Evolutionary conservation across 2,329 filamentous ascomycete species (phyloP), one percentile per base, ranked within the genome.

Genomic region (Emericellopsis cladophorae): DNA sequence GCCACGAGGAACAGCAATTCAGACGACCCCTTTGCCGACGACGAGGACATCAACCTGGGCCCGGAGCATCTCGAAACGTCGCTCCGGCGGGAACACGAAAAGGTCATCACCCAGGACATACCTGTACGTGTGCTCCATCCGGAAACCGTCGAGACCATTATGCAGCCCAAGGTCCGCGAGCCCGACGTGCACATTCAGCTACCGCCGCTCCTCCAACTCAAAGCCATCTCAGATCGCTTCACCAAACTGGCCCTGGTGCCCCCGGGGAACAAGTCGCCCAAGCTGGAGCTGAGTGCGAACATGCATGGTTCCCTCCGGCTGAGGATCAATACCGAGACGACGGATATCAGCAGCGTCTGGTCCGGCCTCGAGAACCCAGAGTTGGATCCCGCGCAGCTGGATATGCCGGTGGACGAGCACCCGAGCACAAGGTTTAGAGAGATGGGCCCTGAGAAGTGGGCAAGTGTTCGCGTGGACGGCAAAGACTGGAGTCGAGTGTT

Each of bases 401-500:
- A 79, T 14, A 75, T 81, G 15, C 77, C 80, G 15, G 64, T 95
- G 7, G 79, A 76, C 41, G 80, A 90, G 44, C 85, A 94, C 57
- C 88, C 89, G 0, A 89, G 81, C 57, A 87, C 86, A 40, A 72
- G 69, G 44, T 90, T 93, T 70, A 79, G 77, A 49, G 74, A 79
- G 40, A 79, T 76, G 16, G 85, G 84, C 12, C 84, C 88, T 12
- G 79, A 87, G 45, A 79, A 78, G 36, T 96, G 90, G 87, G 86
- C 88, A 1, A 87, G 77, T 21, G 90, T 96, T 31, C 73, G 85
- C 40, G 88, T 96, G 21, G 92, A 96, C 61, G 92, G 88, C 29
- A 83, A 79, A 57, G 92, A 98, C 57, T 96, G 92, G 90, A 87
- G 87, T 26, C 79, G 77, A 49, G 90, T 96, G n/a, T 68, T 98